Conservation (phyloP, 192 early-diverging fungal genomes). For the Dimargaris cristalligena region DNA sequence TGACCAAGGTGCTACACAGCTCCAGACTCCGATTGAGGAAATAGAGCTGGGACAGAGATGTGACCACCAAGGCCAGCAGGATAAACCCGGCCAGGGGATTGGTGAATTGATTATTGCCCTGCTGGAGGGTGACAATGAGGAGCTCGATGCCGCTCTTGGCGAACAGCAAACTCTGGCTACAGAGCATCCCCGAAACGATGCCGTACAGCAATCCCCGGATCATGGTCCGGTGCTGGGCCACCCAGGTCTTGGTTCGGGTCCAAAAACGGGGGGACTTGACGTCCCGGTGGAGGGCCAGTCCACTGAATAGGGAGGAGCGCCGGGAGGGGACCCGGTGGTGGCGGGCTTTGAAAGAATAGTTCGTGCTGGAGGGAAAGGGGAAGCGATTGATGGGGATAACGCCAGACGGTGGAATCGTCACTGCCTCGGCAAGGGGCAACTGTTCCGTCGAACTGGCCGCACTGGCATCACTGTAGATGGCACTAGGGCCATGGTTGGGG, state of each 20-base stretch:
- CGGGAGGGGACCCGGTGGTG: no score
- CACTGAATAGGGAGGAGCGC: background rate
- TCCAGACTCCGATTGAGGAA: constrained; percentile 58
- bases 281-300: background rate
- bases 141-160: constrained; percentile 64
- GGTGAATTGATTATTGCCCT: constrained; percentile 46
- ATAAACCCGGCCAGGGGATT: constrained; percentile 51
- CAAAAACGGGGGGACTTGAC: no score
- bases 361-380: background rate
- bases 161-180: constrained; percentile 54
- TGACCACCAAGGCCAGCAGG: constrained; percentile 33
- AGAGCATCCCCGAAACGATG: constrained; percentile 48
- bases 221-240: background rate
- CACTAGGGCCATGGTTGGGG: background rate
- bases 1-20: constrained; percentile 54
- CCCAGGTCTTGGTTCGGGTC: background rate
- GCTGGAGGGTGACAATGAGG: constrained; percentile 35
- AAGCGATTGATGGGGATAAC: no score
- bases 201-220: constrained; percentile 45
- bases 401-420: no score
- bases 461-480: background rate
- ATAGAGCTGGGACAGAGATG: constrained; percentile 40
- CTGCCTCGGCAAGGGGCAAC: background rate
- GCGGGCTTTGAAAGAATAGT: background rate
- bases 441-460: background rate